Evolutionary conservation across 1,284 basidiomycete genomes (phyloP).

Genomic region (Irpex sp.): DNA sequence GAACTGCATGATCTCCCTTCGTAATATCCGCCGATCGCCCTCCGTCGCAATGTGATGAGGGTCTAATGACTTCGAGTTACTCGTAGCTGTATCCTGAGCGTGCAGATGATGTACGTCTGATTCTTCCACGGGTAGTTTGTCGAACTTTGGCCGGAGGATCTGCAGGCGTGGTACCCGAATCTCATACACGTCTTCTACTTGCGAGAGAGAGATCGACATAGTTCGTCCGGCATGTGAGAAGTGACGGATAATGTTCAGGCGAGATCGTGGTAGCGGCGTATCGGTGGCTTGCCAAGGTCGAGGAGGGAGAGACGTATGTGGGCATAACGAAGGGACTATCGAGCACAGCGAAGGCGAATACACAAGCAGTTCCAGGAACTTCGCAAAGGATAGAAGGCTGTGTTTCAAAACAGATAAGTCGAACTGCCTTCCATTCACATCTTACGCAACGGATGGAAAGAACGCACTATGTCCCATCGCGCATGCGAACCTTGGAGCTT

Average conservation of each 20-base stretch:
- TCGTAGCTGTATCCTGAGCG: neutral
- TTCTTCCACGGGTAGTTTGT: slow-evolving; percentile 14
- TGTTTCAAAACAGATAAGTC: neutral
- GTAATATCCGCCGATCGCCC: slow-evolving; percentile 42
- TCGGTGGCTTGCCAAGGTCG: slow-evolving; percentile 27
- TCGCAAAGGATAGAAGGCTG: slow-evolving; percentile 56
- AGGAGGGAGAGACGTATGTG: slow-evolving; percentile 44
- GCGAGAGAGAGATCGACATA: slow-evolving; percentile 44
- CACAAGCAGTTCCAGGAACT: slow-evolving; percentile 62
- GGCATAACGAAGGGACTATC: slow-evolving; percentile 42
- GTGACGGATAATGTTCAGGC: slow-evolving; percentile 47
- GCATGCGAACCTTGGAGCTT: slow-evolving; percentile 38
- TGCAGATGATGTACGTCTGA: neutral
- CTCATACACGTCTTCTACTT: slow-evolving; percentile 56
- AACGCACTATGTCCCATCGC: slow-evolving; percentile 55
- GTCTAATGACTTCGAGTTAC: neutral
- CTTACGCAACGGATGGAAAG: neutral
- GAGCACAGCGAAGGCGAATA: slow-evolving; percentile 49
- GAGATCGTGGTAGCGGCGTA: slow-evolving; percentile 31
- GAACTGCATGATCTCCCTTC: slow-evolving; percentile 59
- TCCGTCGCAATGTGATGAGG: slow-evolving; percentile 17
- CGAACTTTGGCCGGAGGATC: slow-evolving; percentile 34
- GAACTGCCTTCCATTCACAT: too few relatives aligned
- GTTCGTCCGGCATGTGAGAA: slow-evolving; percentile 38
- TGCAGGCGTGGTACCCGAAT: slow-evolving; percentile 56